Base-by-base conservation (phyloP, 2,329 filamentous ascomycete species). In the Cordyceps militaris region DNA sequence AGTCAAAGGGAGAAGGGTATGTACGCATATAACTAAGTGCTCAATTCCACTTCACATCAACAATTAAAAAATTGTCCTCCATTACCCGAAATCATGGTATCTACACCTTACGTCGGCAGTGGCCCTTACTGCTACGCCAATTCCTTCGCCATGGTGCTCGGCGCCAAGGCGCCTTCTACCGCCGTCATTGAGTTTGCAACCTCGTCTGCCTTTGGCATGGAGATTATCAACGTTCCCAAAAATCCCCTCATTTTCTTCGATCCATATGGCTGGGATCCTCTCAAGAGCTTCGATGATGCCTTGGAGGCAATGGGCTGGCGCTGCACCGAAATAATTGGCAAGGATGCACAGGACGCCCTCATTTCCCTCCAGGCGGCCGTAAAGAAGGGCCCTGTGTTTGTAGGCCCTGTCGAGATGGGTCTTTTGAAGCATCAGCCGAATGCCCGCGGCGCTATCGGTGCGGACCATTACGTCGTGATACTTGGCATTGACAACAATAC, bases 91-190 rank as follows among this genome's bases (percentile, higher is more conserved):
- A 44, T 9, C n/a, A 61, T 61, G 57, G 28, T 1, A 24, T 56
- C 53, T 53, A 46, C 50, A 23, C n/a, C 57, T 2, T 63, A 61
- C 43, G 46, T 62, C n/a, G 61, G 62, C 53, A 60, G 53, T 7
- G 62, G 62, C 21, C 62, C 61, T 3, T 63, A 63, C 55, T 63
- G 61, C 58, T 63, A 61, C 42, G 50, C 62, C 34, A 63, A 63
- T 50, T 60, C 59, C 5, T 53, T 63, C 13, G 60, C 62, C 21
- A 63, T 60, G 56, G 56, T 62, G 36, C 55, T 62, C n/a, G 61
- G 61, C 7, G 10, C 42, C 10, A 48, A 59, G 13, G 54, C 60
- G 4, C 60, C 60, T 8, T 61, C 61, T 11, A 55, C 62, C 3
- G 56, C 59, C 2, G 56, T 63, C 44, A 52, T 63, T 36, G 62